phyloP scores from a whole-genome alignment of 768 basidiomycete genomes.

The Russula sp. region DNA sequence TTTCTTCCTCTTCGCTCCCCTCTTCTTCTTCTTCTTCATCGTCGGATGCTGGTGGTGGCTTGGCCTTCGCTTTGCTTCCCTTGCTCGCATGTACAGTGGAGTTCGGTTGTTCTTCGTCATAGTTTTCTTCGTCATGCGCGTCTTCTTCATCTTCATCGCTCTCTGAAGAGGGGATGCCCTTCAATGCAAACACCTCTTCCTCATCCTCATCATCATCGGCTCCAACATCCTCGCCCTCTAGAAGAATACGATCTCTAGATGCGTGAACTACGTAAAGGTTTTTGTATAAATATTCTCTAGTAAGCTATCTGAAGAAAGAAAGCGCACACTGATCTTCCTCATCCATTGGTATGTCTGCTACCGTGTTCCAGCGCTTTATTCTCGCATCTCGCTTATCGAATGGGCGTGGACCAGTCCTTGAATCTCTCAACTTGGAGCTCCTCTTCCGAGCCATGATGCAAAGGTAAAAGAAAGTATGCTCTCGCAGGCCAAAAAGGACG shows the following conservation, averaged over 20 bases:
- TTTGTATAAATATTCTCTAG: background rate
- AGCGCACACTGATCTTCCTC: constrained; percentile 72
- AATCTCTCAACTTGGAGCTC: constrained; percentile 3
- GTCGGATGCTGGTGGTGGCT: constrained; percentile 16
- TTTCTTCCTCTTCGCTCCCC: constrained; percentile 45
- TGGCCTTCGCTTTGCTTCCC: constrained; percentile 24
- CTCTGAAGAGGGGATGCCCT: constrained; percentile 42
- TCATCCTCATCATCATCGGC: constrained; percentile 54
- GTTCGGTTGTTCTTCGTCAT: constrained; percentile 16
- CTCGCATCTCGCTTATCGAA: constrained; percentile 44
- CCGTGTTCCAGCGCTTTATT: constrained; percentile 60
- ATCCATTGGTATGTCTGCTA: constrained; percentile 63
- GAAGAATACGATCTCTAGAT: constrained; percentile 66
- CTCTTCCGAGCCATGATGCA: constrained; percentile 14
- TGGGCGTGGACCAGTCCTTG: constrained; percentile 36
- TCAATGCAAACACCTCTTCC: constrained; percentile 76
- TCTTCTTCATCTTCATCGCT: constrained; percentile 42
- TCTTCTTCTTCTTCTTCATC: constrained; percentile 28
- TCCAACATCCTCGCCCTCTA: constrained; percentile 50
- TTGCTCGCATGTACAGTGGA: constrained; percentile 24
- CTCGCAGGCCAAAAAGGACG: background rate
- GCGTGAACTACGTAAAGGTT: constrained; percentile 49
- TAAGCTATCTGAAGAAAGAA: background rate
- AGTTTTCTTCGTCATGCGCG: constrained; percentile 32
- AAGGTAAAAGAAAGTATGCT: background rate